These are phyloP conservation scores for baker's yeast (Saccharomyces cerevisiae) DNA, from an alignment of 805 yeast species.

Conservation along the genomic window DNA sequence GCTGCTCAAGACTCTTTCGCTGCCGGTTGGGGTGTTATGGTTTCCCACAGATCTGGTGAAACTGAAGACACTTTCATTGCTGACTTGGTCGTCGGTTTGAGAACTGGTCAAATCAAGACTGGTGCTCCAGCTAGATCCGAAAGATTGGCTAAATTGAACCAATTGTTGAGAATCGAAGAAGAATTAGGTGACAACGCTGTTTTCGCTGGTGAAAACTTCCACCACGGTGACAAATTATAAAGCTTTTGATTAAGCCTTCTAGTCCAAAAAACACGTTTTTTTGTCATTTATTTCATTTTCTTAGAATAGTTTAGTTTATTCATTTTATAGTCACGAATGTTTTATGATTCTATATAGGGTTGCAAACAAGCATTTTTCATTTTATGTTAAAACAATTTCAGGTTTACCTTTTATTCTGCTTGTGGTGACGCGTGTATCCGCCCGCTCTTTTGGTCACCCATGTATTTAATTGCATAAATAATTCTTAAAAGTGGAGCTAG, in stretches of 20 bases:
- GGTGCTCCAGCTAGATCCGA: slow-evolving; percentile 98
- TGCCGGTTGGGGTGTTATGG: slow-evolving; percentile 97
- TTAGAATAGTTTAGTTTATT: slow-evolving; percentile 5
- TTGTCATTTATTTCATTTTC: slow-evolving; percentile 4
- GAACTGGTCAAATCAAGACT: slow-evolving; percentile 91
- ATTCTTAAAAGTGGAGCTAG: neutral
- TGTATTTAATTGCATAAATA: neutral
- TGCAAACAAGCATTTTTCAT: neutral
- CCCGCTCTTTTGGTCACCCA: neutral
- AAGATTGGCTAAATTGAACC: slow-evolving; percentile 92
- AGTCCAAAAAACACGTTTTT: neutral
- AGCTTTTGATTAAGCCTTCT: neutral
- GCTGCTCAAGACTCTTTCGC: slow-evolving; percentile 83
- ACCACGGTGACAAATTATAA: slow-evolving; percentile 15
- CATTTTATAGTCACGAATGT: neutral
- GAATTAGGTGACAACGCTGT: slow-evolving; percentile 87
- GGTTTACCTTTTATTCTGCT: neutral
- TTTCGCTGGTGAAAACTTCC: slow-evolving; percentile 82
- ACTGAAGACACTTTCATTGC: slow-evolving; percentile 93
- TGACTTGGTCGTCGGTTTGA: slow-evolving; percentile 84
- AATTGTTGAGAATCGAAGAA: slow-evolving; percentile 89
- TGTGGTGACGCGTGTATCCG: neutral
- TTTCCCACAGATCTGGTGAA: slow-evolving; percentile 96
- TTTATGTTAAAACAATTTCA: neutral
- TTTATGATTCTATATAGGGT: slow-evolving; percentile 11